Evolutionary conservation across 1,284 basidiomycete genomes (phyloP), one percentile per base, ranked within the genome.

Genomic region (Coniferiporia sulphurascens): DNA sequence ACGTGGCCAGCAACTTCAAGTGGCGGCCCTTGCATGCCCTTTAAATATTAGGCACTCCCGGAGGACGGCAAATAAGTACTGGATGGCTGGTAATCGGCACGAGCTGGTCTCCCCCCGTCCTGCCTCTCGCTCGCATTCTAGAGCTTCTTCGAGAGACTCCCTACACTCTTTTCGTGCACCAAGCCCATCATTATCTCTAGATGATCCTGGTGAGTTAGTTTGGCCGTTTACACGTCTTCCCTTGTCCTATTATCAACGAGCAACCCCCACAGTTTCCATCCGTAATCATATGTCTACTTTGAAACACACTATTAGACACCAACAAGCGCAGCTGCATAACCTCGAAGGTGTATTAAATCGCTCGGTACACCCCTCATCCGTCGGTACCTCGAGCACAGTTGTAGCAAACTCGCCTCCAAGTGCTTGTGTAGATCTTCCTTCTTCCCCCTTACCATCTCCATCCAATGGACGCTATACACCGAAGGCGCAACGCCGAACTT

Each of bases 231-330:
- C 5, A 27, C 27, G 27, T n/a, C 21, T 44, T 44, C 34, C 19
- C 15, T 12, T 34, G 12, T 34, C 21, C 12, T n/a, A 22, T 19
- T 22, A 34, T 17, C 21, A 41, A 4, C 48, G 21, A 32, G 19
- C 17, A 21, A 38, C n/a, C n/a, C 22, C 27, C 65, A 48, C 65
- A 89, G 87, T 89, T 67, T 79, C 82, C 64, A 76, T 89, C 60
- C 81, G 87, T 60, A 83, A 79, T 64, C 86, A 90, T 64, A 85
- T 91, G 71, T 88, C 87, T 62, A 83, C 83, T 45, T 73, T 90
- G 65, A 88, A 84, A 71, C 88, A 91, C 69, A 83, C 78, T 67
- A 91, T 91, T 64, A 76, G 89, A 63, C 87, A 89, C 67, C 86
- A 90, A 67, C 85, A 82, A 73, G 87, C 87, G 12, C 87, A 90